Percentiles rank a stretch among this genome's conserved stretches.
These are phyloP conservation scores for Penicillium rolfsii DNA, from an alignment of 2,329 filamentous ascomycete genomes.

Conservation along the genomic window DNA sequence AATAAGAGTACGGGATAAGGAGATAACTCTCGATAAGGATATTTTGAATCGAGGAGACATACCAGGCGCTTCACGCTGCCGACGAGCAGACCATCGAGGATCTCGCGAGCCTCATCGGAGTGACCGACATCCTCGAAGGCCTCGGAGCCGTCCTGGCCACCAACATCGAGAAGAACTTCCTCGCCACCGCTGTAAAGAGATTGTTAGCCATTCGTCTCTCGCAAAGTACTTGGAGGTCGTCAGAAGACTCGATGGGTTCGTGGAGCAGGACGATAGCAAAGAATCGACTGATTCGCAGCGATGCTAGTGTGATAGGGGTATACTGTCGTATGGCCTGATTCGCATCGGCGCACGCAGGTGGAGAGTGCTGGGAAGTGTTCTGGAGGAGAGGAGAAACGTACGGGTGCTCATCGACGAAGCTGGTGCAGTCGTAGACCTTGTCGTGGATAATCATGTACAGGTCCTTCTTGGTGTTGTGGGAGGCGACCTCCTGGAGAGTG, in stretches of 20 bases:
- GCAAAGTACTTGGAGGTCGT: neutral
- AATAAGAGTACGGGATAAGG: slow-evolving; percentile 1
- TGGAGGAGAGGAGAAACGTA: slow-evolving; percentile 50
- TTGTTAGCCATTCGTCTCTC: slow-evolving; percentile 14
- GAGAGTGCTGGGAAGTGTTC: neutral
- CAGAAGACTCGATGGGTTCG: neutral
- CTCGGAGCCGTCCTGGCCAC: slow-evolving; percentile 93
- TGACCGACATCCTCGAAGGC: slow-evolving; percentile 99
- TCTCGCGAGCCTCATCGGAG: slow-evolving; percentile 97
- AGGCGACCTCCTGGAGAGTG: slow-evolving; percentile 79
- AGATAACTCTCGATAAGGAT: neutral
- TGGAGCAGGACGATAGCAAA: neutral
- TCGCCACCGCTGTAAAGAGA: slow-evolving; percentile 78
- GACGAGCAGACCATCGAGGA: slow-evolving; percentile 75
- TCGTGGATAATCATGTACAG: slow-evolving; percentile 90
- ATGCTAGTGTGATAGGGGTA: slow-evolving; percentile 18
- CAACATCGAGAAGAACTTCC: slow-evolving; percentile 95
- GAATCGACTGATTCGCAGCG: neutral
- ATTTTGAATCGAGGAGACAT: slow-evolving; percentile 28
- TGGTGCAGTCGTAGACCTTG: slow-evolving; percentile 88
- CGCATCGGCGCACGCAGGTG: neutral
- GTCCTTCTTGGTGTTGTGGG: slow-evolving; percentile 91
- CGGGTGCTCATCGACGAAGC: slow-evolving; percentile 97
- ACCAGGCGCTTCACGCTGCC: slow-evolving; percentile 81
- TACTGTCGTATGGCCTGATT: slow-evolving; percentile 25